These are phyloP conservation scores for Kwoniella sp. DNA, from an alignment of 768 basidiomycete genomes.

Conservation along the genomic window DNA sequence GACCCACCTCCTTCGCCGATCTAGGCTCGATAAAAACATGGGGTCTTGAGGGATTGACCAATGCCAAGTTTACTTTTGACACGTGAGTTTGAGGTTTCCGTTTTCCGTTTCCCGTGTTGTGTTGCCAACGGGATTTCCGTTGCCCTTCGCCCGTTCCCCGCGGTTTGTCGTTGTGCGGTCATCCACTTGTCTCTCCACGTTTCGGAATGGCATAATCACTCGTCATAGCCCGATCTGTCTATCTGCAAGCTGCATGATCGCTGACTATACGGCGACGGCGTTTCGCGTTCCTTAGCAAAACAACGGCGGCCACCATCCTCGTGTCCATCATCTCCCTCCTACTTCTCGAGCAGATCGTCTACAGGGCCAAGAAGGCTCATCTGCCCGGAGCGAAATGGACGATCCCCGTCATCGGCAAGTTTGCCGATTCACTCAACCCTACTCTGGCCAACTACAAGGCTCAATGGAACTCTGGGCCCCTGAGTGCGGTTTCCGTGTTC, in stretches of 20 bases:
- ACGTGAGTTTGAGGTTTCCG: constrained; percentile 32
- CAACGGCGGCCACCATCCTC: constrained; percentile 50
- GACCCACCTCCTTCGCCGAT: constrained; percentile 46
- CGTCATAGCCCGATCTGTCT: not conserved
- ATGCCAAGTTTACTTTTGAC: constrained; percentile 46
- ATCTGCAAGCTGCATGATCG: not conserved
- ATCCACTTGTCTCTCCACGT: too few relatives aligned
- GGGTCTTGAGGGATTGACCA: constrained; percentile 44
- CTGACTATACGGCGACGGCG: not conserved
- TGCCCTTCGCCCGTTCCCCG: too few relatives aligned
- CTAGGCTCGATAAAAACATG: constrained; percentile 35
- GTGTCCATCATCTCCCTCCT: constrained; percentile 75
- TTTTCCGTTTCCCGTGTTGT: not conserved
- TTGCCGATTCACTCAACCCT: constrained; percentile 87
- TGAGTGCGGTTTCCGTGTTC: constrained; percentile 91
- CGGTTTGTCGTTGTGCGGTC: too few relatives aligned
- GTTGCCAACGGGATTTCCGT: too few relatives aligned
- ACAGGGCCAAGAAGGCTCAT: constrained; percentile 82
- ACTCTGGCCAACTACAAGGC: constrained; percentile 87
- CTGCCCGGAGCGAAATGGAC: constrained; percentile 90
- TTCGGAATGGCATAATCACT: too few relatives aligned
- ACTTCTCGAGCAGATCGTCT: constrained; percentile 74
- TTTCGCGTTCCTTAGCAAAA: constrained; percentile 33
- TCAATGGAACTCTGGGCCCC: constrained; percentile 86
- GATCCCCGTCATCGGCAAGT: constrained; percentile 96